Conservation (phyloP, 2,329 filamentous ascomycete genomes). For the Aspergillus sp. region DNA sequence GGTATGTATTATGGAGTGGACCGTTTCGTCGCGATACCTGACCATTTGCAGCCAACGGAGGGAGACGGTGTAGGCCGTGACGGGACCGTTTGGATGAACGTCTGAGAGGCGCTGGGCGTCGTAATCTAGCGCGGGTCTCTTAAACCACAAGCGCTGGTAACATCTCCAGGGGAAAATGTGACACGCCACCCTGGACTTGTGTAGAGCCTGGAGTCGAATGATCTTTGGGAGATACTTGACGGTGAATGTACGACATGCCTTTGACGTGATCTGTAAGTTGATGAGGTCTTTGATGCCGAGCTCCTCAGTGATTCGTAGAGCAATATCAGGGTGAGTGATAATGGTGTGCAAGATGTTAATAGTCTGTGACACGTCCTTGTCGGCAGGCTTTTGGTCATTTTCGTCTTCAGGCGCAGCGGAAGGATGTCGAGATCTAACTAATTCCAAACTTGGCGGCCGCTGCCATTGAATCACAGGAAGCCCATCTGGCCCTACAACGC, state of each 20-base stretch:
- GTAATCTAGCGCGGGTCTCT: neutral
- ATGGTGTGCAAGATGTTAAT: conserved; percentile 17
- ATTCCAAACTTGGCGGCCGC: neutral
- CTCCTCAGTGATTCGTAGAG: conserved; percentile 55
- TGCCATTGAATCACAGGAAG: neutral
- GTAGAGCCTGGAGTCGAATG: conserved; percentile 51
- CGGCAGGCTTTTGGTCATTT: too few species aligned
- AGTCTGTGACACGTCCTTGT: neutral
- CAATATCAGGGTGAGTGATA: conserved; percentile 46
- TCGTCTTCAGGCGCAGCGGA: too few species aligned
- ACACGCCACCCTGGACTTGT: conserved; percentile 20
- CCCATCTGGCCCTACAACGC: neutral
- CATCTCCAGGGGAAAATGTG: conserved; percentile 58
- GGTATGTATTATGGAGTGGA: conserved; percentile 62
- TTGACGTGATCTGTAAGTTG: conserved; percentile 64
- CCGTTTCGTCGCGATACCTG: conserved; percentile 55
- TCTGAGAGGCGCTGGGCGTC: neutral
- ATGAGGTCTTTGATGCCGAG: conserved; percentile 60
- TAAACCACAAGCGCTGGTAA: conserved; percentile 55
- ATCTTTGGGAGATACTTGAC: conserved; percentile 60
- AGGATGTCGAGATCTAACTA: neutral
- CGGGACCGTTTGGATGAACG: conserved; percentile 16
- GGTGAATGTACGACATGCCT: conserved; percentile 61
- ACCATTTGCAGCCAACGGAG: conserved; percentile 70
- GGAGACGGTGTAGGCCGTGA: conserved; percentile 53